Percentiles rank a stretch among this genome's conserved stretches.
phyloP scores from a whole-genome alignment of 2,329 filamentous ascomycete species.

The Epichloe uncinata region DNA sequence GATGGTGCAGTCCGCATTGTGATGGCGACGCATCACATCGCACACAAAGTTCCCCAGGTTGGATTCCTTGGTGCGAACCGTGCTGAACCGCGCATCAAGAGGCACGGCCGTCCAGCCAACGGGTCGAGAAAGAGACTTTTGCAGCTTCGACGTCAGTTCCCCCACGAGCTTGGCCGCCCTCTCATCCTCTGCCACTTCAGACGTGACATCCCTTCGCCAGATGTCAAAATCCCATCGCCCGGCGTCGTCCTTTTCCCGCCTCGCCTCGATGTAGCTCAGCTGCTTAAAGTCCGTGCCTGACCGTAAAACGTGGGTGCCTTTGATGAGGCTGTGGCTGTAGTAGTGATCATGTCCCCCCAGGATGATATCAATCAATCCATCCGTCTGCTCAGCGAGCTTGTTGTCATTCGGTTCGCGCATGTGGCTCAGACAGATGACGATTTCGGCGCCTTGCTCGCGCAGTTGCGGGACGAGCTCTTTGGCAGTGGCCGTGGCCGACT shows the following conservation, averaged over 20 bases:
- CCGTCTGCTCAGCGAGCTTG: constrained; percentile 64
- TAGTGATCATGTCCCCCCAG: constrained; percentile 90
- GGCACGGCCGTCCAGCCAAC: constrained; percentile 73
- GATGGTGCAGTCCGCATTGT: constrained; percentile 65
- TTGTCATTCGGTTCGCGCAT: constrained; percentile 82
- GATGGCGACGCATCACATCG: constrained; percentile 78
- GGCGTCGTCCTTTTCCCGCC: constrained; percentile 34
- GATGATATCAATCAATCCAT: constrained; percentile 69
- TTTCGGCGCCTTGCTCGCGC: constrained; percentile 64
- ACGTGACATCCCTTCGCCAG: constrained; percentile 57
- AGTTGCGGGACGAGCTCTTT: constrained; percentile 61
- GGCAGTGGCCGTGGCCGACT: constrained; percentile 63
- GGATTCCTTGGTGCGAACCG: constrained; percentile 62
- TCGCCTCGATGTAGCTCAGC: constrained; percentile 72
- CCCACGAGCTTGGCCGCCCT: constrained; percentile 47
- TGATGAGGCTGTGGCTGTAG: constrained; percentile 65
- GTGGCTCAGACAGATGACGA: constrained; percentile 73
- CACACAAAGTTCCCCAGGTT: constrained; percentile 87
- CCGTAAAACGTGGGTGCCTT: constrained; percentile 70
- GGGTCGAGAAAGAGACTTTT: constrained; percentile 65
- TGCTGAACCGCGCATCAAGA: constrained; percentile 76
- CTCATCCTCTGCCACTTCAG: constrained; percentile 50
- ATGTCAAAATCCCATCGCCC: constrained; percentile 68
- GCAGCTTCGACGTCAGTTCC: constrained; percentile 58
- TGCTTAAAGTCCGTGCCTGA: constrained; percentile 90